Percentiles rank a stretch among this genome's conserved stretches.
These are phyloP conservation scores for Medakamo hakoo DNA, from an alignment of 139 green algal genomes.

Conservation along the genomic window DNA sequence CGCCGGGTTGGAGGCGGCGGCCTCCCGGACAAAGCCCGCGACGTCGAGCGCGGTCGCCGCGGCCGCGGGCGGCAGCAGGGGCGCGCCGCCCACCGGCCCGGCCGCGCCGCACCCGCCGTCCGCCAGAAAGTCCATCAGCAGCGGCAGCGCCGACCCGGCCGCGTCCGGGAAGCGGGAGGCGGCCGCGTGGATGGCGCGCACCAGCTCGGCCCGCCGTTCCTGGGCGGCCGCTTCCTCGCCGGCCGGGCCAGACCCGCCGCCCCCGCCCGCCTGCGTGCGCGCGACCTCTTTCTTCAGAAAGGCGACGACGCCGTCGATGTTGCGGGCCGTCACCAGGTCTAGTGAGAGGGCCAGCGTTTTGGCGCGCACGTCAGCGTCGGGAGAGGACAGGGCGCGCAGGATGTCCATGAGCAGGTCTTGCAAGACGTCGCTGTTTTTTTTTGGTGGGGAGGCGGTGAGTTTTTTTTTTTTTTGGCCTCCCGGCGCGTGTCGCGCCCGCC, in stretches of 20 bases:
- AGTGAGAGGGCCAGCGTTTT: conserved; percentile 92
- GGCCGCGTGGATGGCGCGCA: conserved; percentile 81
- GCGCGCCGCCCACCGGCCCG: not conserved
- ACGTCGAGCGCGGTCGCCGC: conserved; percentile 67
- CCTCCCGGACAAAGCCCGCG: conserved; percentile 68
- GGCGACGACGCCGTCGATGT: conserved; percentile 76
- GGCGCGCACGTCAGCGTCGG: conserved; percentile 85
- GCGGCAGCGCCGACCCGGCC: conserved; percentile 71
- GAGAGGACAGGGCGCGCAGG: conserved; percentile 70
- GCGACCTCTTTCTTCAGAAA: conserved; percentile 96
- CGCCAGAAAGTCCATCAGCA: conserved; percentile 97
- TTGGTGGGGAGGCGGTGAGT: too few species aligned
- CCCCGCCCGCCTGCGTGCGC: conserved; percentile 38
- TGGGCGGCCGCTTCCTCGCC: conserved; percentile 67
- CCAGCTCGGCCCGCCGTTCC: conserved; percentile 90
- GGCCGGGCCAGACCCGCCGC: conserved; percentile 30
- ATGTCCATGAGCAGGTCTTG: conserved; percentile 95
- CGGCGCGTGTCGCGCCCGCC: too few species aligned
- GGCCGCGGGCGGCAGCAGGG: conserved; percentile 22
- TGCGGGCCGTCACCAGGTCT: conserved; percentile 76
- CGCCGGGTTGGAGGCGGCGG: conserved; percentile 82
- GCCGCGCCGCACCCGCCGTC: conserved; percentile 23
- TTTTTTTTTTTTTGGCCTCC: too few species aligned
- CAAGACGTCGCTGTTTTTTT: conserved; percentile 61
- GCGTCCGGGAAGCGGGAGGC: conserved; percentile 92